phyloP scores from a whole-genome alignment of 78 protist species.

The Planoprotostelium fungivorum region DNA sequence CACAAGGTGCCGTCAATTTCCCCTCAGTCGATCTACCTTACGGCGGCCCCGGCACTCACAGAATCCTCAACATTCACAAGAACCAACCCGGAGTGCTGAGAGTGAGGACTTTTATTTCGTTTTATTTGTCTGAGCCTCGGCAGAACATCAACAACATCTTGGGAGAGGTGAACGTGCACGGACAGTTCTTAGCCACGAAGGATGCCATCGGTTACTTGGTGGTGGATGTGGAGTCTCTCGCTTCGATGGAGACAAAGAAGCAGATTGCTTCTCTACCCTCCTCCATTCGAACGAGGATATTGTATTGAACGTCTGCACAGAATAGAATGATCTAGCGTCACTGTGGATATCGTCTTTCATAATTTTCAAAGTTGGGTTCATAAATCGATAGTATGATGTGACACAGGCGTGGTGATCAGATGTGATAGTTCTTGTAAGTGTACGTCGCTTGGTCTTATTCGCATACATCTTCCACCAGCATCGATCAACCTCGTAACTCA shows the following conservation, averaged over 20 bases:
- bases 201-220: conserved; percentile 72
- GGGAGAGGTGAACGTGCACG: conserved; percentile 56
- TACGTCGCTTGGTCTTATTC: too few relatives aligned
- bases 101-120: background rate
- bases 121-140: background rate
- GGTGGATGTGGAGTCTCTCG: conserved; percentile 62
- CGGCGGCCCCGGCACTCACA: conserved; percentile 37
- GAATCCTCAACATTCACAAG: conserved; percentile 78
- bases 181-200: conserved; percentile 58
- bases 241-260: conserved; percentile 63
- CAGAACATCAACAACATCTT: conserved; percentile 62
- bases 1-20: conserved; percentile 85
- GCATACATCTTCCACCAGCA: too few relatives aligned
- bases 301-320: conserved; percentile 64
- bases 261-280: conserved; percentile 47
- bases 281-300: conserved; percentile 71
- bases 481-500: too few relatives aligned
- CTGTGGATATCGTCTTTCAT: too few relatives aligned
- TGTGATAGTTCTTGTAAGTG: too few relatives aligned
- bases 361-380: too few relatives aligned
- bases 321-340: too few relatives aligned
- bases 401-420: too few relatives aligned
- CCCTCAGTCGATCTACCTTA: conserved; percentile 67
- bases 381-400: too few relatives aligned
- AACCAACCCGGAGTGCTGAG: conserved; percentile 89